phyloP scores from a whole-genome alignment of 2,329 filamentous ascomycete genomes.

The Microsporum audouinii region DNA sequence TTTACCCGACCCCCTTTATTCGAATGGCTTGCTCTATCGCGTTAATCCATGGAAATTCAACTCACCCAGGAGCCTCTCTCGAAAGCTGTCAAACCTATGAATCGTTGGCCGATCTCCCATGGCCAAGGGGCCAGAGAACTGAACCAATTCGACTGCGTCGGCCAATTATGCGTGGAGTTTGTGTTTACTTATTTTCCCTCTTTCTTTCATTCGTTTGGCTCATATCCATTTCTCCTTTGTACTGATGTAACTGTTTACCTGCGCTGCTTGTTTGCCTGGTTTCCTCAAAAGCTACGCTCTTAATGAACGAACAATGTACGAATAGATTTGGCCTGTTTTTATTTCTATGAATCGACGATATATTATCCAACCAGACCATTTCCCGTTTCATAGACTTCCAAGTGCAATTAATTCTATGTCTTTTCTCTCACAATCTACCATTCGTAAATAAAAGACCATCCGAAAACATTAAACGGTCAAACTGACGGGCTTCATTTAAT shows the following conservation, averaged over 20 bases:
- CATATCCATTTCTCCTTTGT: conserved; percentile 2
- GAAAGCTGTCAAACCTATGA: background rate
- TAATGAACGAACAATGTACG: conserved; percentile 5
- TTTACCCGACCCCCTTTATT: background rate
- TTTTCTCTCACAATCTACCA: background rate
- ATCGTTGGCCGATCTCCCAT: background rate
- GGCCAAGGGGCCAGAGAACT: background rate
- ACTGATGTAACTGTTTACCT: conserved; percentile 2
- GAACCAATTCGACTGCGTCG: background rate
- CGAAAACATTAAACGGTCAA: background rate
- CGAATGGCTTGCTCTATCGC: background rate
- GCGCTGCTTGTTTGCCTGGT: background rate
- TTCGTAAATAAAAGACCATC: background rate
- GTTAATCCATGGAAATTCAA: background rate
- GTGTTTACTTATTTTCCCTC: background rate
- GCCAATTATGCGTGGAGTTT: background rate
- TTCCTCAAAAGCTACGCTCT: conserved; percentile 4
- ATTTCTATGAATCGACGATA: conserved; percentile 2
- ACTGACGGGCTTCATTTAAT: background rate
- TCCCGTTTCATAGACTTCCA: background rate
- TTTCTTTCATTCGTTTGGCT: background rate
- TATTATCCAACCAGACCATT: background rate
- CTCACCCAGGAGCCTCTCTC: background rate
- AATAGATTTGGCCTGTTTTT: conserved; percentile 3
- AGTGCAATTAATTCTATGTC: no score